Conservation (phyloP, 1,284 basidiomycete genomes). For the Ceratobasidium papillatum region DNA sequence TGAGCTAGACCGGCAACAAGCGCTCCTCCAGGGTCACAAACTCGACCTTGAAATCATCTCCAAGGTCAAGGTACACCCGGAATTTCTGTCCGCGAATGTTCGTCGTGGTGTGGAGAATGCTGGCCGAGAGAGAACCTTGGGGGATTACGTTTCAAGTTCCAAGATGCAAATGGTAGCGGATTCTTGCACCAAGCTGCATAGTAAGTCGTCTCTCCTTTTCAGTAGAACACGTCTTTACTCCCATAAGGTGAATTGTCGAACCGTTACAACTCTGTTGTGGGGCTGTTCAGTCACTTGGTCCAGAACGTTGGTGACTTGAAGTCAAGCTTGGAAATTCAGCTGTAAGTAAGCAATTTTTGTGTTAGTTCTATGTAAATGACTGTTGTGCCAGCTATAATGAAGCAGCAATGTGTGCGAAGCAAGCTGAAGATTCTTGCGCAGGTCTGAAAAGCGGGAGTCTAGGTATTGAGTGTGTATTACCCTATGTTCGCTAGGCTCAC, state of each 20-base stretch:
- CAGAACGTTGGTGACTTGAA: conserved; percentile 70
- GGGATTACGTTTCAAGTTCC: conserved; percentile 77
- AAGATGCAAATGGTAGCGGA: conserved; percentile 84
- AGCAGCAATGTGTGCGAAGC: conserved; percentile 1
- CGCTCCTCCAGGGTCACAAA: conserved; percentile 66
- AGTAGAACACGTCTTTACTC: conserved; percentile 1
- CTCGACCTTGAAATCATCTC: conserved; percentile 74
- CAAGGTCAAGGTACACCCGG: conserved; percentile 70
- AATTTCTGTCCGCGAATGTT: conserved; percentile 73
- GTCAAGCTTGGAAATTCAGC: conserved; percentile 57
- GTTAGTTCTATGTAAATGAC: too few relatives aligned
- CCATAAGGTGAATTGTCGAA: conserved; percentile 58
- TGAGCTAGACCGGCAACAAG: conserved; percentile 70
- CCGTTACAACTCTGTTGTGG: conserved; percentile 64
- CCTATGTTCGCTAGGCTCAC: background rate
- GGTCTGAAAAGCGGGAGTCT: background rate
- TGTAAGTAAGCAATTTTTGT: conserved; percentile 55
- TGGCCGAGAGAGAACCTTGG: conserved; percentile 71
- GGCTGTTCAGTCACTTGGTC: conserved; percentile 62
- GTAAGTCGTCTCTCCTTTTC: conserved; percentile 53
- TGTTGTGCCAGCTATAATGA: conserved; percentile 24
- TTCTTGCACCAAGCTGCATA: conserved; percentile 74
- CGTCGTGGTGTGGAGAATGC: conserved; percentile 68
- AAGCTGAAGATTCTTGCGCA: conserved; percentile 17
- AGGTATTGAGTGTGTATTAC: background rate